These are phyloP conservation scores for Colletotrichum australisinense DNA, from an alignment of 2,329 filamentous ascomycete species.

Conservation along the genomic window DNA sequence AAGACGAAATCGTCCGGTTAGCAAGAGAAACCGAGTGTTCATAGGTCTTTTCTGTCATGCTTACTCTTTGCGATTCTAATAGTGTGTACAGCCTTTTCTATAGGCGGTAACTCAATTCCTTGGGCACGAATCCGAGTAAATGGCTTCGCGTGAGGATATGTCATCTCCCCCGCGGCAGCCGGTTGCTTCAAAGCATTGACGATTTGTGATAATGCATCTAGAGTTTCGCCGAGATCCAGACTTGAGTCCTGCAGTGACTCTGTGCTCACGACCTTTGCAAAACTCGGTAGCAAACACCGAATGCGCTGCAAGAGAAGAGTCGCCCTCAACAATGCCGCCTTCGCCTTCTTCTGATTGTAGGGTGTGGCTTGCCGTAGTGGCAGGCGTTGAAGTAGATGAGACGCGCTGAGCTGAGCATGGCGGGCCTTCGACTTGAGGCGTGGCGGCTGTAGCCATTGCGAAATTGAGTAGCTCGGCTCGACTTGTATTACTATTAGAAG, in stretches of 20 bases:
- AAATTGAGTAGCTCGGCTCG: background rate
- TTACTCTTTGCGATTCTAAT: slow-evolving; percentile 24
- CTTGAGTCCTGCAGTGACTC: slow-evolving; percentile 40
- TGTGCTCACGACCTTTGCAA: slow-evolving; percentile 49
- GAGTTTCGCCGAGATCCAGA: slow-evolving; percentile 47
- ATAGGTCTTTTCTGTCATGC: too few species aligned
- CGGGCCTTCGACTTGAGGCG: background rate
- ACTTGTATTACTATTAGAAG: slow-evolving; percentile 28
- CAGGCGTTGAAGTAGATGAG: slow-evolving; percentile 29
- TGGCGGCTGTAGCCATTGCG: background rate
- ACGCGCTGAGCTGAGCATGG: background rate
- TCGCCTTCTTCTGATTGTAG: slow-evolving; percentile 37
- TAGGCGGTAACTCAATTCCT: slow-evolving; percentile 32
- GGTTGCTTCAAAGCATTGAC: slow-evolving; percentile 42
- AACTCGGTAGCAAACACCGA: slow-evolving; percentile 60
- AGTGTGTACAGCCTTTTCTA: slow-evolving; percentile 29
- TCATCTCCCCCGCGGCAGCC: slow-evolving; percentile 41
- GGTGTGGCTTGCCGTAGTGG: slow-evolving; percentile 30
- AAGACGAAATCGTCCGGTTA: background rate
- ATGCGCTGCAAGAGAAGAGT: slow-evolving; percentile 58
- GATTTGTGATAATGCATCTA: slow-evolving; percentile 48
- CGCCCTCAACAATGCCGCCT: slow-evolving; percentile 53
- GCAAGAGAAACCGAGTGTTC: too few species aligned
- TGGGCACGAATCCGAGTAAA: slow-evolving; percentile 10
- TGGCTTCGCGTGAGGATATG: slow-evolving; percentile 39